Conservation (phyloP, 1,284 basidiomycete genomes). For the Moniliophthora roreri region DNA sequence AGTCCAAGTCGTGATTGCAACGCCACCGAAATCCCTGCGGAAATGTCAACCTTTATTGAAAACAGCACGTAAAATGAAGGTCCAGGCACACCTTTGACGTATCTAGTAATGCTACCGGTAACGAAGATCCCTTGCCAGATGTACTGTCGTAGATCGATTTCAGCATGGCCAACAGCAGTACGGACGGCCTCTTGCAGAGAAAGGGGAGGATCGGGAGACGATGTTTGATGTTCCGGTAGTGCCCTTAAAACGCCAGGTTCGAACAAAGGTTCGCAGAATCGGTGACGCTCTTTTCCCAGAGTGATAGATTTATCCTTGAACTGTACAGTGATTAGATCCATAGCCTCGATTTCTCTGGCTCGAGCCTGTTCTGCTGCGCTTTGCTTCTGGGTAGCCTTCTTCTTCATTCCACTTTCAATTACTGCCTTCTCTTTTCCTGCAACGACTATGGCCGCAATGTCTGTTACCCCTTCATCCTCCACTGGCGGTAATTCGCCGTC, state of each 20-base stretch:
- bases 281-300: conserved; percentile 85
- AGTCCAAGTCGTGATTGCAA: conserved; percentile 75
- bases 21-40: conserved; percentile 63
- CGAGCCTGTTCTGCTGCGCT: conserved; percentile 79
- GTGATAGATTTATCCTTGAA: conserved; percentile 73
- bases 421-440: conserved; percentile 81
- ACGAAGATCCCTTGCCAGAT: conserved; percentile 85
- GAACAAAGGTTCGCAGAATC: conserved; percentile 89
- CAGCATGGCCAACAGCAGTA: conserved; percentile 54
- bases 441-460: conserved; percentile 80
- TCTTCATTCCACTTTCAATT: conserved; percentile 79
- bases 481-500: conserved; percentile 61
- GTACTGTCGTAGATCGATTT: conserved; percentile 65
- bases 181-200: conserved; percentile 68
- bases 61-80: conserved; percentile 19
- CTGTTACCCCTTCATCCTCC: conserved; percentile 87
- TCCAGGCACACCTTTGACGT: conserved; percentile 81
- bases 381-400: conserved; percentile 72
- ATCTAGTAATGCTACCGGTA: conserved; percentile 76
- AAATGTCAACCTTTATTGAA: not conserved
- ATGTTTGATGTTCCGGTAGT: conserved; percentile 20
- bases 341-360: conserved; percentile 76
- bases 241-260: conserved; percentile 58
- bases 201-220: conserved; percentile 27
- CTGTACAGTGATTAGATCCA: conserved; percentile 76